Conservation (phyloP, 129 eudicot genomes). For the Chrysanthemum seticuspe region DNA sequence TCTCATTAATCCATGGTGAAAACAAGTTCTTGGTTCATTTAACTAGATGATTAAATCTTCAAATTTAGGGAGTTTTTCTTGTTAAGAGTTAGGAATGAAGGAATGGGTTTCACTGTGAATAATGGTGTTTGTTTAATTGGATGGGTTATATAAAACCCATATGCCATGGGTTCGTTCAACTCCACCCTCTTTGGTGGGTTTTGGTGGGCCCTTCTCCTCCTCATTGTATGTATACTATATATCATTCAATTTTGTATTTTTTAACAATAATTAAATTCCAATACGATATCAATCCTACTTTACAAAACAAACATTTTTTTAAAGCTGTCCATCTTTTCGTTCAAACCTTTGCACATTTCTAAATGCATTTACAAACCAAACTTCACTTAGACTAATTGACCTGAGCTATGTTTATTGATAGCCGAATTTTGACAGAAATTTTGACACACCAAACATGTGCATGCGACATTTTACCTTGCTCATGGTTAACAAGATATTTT, state of each 20-base stretch:
- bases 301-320: no score
- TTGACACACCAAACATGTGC: neutral
- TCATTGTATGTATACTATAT: no score
- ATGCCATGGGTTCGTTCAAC: neutral
- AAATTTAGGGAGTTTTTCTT: no score
- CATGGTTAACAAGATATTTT: neutral
- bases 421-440: neutral
- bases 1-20: conserved; percentile 6
- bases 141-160: neutral
- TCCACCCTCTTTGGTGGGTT: neutral
- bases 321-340: no score
- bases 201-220: neutral
- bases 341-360: no score
- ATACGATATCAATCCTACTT: no score
- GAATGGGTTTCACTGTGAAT: no score
- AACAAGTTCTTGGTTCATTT: neutral
- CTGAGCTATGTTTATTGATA: neutral
- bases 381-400: neutral
- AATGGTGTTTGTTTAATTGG: no score
- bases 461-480: neutral
- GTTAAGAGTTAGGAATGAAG: no score
- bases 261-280: no score
- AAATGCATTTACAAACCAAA: no score
- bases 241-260: no score
- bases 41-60: neutral